Percentiles rank a stretch among this genome's conserved stretches.
Conservation (phyloP, 108 stramenopile genomes). For the Poteriospumella lacustris region DNA sequence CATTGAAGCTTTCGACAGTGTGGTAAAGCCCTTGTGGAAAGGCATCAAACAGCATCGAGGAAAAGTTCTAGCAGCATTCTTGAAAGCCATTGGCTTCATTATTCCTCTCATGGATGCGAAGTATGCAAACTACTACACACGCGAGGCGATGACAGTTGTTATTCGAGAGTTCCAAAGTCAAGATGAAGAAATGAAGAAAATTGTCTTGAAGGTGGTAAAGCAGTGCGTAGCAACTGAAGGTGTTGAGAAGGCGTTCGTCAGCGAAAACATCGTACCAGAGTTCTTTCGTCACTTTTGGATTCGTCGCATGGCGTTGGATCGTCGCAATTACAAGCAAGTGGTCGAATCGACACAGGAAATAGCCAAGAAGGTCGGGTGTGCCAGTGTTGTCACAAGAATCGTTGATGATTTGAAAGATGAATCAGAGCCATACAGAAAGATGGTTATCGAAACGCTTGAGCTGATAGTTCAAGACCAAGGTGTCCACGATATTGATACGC, state of each 20-base stretch:
- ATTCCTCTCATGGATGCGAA: conserved; percentile 95
- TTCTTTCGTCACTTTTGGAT: conserved; percentile 98
- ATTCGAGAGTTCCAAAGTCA: conserved; percentile 90
- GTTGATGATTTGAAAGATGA: conserved; percentile 99
- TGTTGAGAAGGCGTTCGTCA: conserved; percentile 91
- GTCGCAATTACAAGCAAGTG: conserved; percentile 89
- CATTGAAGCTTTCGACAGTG: conserved; percentile 96
- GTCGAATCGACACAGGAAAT: conserved; percentile 96
- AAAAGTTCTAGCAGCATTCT: conserved; percentile 92
- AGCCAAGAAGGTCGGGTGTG: conserved; percentile 94
- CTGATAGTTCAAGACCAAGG: conserved; percentile 87
- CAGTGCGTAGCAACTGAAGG: conserved; percentile 97
- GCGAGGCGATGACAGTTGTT: conserved; percentile 95
- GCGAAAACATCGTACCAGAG: conserved; percentile 89
- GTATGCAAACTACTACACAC: conserved; percentile 97
- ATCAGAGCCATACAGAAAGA: conserved; percentile 92
- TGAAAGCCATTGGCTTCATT: conserved; percentile 95
- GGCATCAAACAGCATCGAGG: conserved; percentile 93
- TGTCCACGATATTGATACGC: conserved; percentile 81
- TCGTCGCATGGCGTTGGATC: conserved; percentile 93
- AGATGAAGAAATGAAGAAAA: conserved; percentile 91
- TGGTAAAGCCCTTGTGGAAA: conserved; percentile 95
- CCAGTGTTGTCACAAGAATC: conserved; percentile 84
- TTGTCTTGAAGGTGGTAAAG: conserved; percentile 95
- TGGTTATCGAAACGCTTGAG: conserved; percentile 97